phyloP scores from a whole-genome alignment of 2,329 filamentous ascomycete genomes.

The Apiospora saccharicola region DNA sequence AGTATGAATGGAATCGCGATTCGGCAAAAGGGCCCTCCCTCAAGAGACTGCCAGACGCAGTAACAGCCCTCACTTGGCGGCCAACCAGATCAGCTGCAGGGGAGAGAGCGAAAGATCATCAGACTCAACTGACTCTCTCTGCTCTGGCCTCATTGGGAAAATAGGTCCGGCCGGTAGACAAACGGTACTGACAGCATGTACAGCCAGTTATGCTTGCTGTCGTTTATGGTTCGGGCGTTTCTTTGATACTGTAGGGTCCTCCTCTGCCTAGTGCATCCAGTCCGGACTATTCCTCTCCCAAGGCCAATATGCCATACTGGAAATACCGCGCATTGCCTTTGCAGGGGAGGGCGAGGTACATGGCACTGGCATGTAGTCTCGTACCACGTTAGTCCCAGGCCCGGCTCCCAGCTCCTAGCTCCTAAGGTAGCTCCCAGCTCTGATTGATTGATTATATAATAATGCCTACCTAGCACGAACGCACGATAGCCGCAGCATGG shows the following conservation, averaged over 20 bases:
- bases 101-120: constrained; percentile 9
- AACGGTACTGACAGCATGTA: constrained; percentile 18
- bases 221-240: constrained; percentile 9
- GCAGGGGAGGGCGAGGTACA: not conserved
- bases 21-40: not conserved
- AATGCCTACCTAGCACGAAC: constrained; percentile 28
- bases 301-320: constrained; percentile 1
- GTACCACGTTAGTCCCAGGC: constrained; percentile 20
- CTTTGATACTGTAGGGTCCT: constrained; percentile 22
- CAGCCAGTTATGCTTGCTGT: constrained; percentile 18
- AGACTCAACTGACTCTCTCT: constrained; percentile 5
- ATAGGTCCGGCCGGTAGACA: constrained; percentile 17
- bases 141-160: constrained; percentile 18
- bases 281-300: constrained; percentile 17
- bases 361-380: constrained; percentile 19
- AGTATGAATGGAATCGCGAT: constrained; percentile 11
- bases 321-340: constrained; percentile 11
- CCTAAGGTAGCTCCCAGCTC: not conserved
- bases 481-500: constrained; percentile 38
- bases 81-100: constrained; percentile 21
- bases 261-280: not conserved
- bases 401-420: not conserved
- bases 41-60: not conserved
- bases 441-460: constrained; percentile 16
- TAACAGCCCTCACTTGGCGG: constrained; percentile 10